Conservation (phyloP, 768 basidiomycete genomes). For the Suillus subaureus region DNA sequence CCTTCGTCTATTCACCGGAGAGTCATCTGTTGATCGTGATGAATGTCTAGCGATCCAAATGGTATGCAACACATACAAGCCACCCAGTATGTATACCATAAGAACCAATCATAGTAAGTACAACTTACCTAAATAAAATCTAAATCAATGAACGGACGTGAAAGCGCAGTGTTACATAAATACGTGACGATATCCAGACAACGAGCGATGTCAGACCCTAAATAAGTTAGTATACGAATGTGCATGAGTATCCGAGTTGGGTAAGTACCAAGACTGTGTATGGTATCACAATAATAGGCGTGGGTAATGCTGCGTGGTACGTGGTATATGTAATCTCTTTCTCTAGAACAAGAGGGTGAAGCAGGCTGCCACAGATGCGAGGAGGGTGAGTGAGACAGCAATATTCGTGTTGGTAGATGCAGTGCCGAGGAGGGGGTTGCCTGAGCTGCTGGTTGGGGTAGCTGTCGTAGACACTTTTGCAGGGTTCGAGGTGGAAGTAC, state of each 20-base stretch:
- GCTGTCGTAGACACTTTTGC: background rate
- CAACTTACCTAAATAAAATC: background rate
- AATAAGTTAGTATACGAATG: background rate
- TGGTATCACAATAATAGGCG: constrained; percentile 1
- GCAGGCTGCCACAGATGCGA: constrained; percentile 14
- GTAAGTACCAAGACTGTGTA: background rate
- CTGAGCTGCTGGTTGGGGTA: background rate
- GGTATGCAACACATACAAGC: background rate
- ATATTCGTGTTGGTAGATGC: constrained; percentile 12
- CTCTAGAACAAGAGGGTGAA: constrained; percentile 14
- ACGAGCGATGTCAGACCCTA: background rate
- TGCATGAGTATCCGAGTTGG: background rate
- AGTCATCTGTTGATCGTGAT: background rate
- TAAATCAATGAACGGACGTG: background rate
- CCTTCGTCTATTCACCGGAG: no score
- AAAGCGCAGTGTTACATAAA: background rate
- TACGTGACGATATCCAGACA: background rate
- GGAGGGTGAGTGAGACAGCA: constrained; percentile 19
- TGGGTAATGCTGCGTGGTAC: background rate
- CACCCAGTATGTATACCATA: background rate
- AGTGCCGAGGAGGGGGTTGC: background rate
- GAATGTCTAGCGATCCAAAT: background rate
- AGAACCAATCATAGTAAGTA: background rate
- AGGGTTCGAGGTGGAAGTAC: background rate
- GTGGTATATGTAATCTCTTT: background rate